Evolutionary conservation across 257 asterid species (phyloP).

Genomic region (Penstemon barbatus): DNA sequence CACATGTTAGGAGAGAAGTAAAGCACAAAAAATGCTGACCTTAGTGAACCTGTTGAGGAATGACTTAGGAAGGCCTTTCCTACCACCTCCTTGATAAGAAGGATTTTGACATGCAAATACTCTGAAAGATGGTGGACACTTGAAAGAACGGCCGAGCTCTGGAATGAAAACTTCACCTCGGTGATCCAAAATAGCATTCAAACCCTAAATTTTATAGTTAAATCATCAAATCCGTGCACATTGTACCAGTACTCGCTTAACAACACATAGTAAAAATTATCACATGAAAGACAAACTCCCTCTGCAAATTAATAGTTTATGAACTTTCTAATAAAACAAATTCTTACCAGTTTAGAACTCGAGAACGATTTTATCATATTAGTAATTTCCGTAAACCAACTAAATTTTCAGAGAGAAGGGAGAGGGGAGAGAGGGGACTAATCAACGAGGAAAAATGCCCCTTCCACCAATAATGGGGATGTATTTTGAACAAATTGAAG

Average conservation of each 20-base stretch:
- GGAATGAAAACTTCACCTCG: constrained; percentile 99
- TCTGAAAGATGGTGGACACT: constrained; percentile 85
- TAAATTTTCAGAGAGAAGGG: neutral
- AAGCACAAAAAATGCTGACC: constrained; percentile 44
- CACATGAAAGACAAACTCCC: constrained; percentile 8
- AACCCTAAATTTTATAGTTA: constrained; percentile 50
- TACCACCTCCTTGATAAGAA: constrained; percentile 92
- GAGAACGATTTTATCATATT: neutral
- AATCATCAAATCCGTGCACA: constrained; percentile 26
- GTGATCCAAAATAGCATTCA: constrained; percentile 94
- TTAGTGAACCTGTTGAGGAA: constrained; percentile 94
- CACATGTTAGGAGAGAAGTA: constrained; percentile 13
- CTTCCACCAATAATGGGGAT: too few species aligned
- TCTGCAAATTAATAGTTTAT: constrained; percentile 7
- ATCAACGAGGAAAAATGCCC: too few species aligned
- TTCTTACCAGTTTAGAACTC: neutral
- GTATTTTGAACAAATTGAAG: too few species aligned
- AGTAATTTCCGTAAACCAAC: constrained; percentile 10
- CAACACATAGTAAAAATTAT: constrained; percentile 5
- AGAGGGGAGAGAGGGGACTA: too few species aligned
- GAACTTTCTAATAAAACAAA: constrained; percentile 6
- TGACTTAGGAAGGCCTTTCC: constrained; percentile 96
- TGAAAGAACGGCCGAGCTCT: constrained; percentile 77
- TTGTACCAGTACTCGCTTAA: neutral
- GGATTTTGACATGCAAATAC: constrained; percentile 99